Base-by-base conservation (phyloP, 306 rosid genomes). In the Parietaria judaica region DNA sequence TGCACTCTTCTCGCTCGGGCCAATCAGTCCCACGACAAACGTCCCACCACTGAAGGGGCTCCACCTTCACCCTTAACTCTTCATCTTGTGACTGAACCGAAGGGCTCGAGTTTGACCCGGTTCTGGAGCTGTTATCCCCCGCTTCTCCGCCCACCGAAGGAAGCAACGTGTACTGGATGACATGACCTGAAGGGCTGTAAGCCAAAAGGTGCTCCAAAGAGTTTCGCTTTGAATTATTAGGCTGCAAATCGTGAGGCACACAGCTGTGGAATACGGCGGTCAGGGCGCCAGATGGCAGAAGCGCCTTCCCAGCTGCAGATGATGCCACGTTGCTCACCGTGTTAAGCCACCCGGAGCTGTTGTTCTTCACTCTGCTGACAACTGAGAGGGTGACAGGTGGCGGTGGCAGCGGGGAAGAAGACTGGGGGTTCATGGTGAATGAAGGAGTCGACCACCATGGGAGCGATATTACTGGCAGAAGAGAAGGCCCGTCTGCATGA, bases 1-100 rank as follows among this genome's bases (percentile, higher is more conserved):
- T 58, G 66, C 59, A 31, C 70, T 81, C 87, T 80, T 94, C 99
- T 63, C 74, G 77, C 73, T 94, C 99, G 57, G 94, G 86, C 97
- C 99, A 89, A 75, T 81, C 81, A 76, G 66, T 77, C 76, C 94
- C 76, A 76, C 96, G 80, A 74, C 99, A 89, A 72, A 78, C 86
- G 83, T 88, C 95, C 99, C 97, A 94, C 94, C 94, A 88, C 67
- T 81, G 99, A 73, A 88, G 72, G 59, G 94, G 90, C 73, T 94
- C 99, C 76, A 86, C 99, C 74, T 74, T 86, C 73, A 94, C 87
- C 50, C 91, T 83, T 74, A 89, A 62, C 66, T 86, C 95, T 36
- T 94, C 97, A 66, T 94, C 97, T 70, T 80, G 91, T 56, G 73
- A 65, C 69, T 85, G 96, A 41, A 80, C 66, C 44, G 84, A 80